Base-by-base conservation (phyloP, 2,329 filamentous ascomycete species). In the Colletotrichum tanaceti region DNA sequence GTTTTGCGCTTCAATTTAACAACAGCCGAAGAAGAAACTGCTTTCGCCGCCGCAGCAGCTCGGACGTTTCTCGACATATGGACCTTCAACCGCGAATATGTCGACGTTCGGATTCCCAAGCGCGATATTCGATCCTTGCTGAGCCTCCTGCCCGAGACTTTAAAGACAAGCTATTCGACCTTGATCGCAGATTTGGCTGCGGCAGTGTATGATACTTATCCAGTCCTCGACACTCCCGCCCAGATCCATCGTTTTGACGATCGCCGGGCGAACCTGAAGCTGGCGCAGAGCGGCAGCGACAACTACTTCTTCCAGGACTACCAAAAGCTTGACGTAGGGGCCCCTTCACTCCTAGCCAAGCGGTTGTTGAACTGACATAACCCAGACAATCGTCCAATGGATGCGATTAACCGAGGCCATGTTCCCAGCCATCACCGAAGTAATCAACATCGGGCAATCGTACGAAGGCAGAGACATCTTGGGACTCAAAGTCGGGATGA, bases 221-320 rank as follows among this genome's bases (percentile, higher is more conserved):
- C 91, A 2, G 82, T 84, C 6, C 70, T 77, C 61, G 75, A 76
- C 35, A 73, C 73, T 54, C 76, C 75, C 20, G 63, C 68, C 24
- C 71, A 63, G 20, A 43, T 55, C 18, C 49, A 71, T 28, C 63
- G 63, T 4, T 24, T 68, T 20, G 28, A 65, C 72, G 77, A 73
- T 63, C 79, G 70, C 65, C 74, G 69, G 58, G 74, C 69, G 68
- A 76, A 71, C 59, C 75, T 74, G 71, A 80, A 72, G 49, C 73
- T 70, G 22, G 61, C 77, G 71, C 54, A 79, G 75, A 77, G 77
- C 13, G 78, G 79, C 64, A 75, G 81, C n/a, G 87, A 90, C 66
- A 93, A 94, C 75, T 84, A 97, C 46, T 98, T 98, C 82, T 98
- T 99, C 81, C 87, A 89, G 59, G 90, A 98, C 75, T 99, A 98